phyloP scores from a whole-genome alignment of 768 basidiomycete species.

The Baorangia bicolor region DNA sequence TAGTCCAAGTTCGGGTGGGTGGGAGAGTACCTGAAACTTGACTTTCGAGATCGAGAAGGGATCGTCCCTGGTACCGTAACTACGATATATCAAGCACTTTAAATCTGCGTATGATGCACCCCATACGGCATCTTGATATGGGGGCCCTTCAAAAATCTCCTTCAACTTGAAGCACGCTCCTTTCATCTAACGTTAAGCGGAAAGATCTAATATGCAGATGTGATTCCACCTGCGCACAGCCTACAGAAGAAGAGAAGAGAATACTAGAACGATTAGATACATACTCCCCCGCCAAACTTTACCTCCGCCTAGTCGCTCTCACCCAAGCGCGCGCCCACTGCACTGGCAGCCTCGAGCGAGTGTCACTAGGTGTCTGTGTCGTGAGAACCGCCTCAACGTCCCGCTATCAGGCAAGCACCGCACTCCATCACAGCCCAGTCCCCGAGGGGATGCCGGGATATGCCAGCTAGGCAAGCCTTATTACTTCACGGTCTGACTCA shows the following conservation, averaged over 20 bases:
- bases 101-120: constrained; percentile 36
- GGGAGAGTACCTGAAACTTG: constrained; percentile 37
- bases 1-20: constrained; percentile 22
- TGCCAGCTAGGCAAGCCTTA: constrained; percentile 16
- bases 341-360: neutral
- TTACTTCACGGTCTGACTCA: constrained; percentile 22
- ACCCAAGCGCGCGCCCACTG: neutral
- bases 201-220: constrained; percentile 35
- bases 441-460: constrained; percentile 24
- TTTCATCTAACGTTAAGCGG: constrained; percentile 39
- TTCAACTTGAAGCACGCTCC: constrained; percentile 28
- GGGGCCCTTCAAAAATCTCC: constrained; percentile 24
- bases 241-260: constrained; percentile 18
- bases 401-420: constrained; percentile 4
- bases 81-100: constrained; percentile 33
- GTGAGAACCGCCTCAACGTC: constrained; percentile 7
- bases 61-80: constrained; percentile 39
- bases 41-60: constrained; percentile 37
- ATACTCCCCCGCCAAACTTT: constrained; percentile 10
- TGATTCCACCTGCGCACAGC: constrained; percentile 29
- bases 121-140: constrained; percentile 36
- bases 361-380: no score
- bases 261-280: constrained; percentile 9
- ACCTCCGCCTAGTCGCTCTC: constrained; percentile 10
- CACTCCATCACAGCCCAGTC: neutral